Conservation (phyloP, 2,329 filamentous ascomycete species). For the Colletotrichum godetiae region DNA sequence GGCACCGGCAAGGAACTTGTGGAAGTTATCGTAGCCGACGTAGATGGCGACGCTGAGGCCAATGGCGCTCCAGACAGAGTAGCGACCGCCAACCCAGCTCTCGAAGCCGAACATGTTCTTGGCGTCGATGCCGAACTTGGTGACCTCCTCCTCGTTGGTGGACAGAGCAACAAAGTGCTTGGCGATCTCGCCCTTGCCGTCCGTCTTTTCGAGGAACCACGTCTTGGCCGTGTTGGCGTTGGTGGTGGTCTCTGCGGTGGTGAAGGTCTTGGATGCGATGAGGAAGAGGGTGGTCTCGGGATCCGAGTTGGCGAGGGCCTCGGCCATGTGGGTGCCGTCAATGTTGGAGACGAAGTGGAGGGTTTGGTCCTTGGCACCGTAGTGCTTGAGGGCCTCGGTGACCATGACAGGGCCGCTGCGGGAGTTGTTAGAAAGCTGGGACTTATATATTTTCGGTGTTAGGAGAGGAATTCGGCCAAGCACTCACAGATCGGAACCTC, state of each 20-base stretch:
- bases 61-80: constrained; percentile 99
- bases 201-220: constrained; percentile 91
- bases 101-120: constrained; percentile 99
- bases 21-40: constrained; percentile 97
- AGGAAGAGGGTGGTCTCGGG: constrained; percentile 99
- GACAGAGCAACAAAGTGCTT: constrained; percentile 99
- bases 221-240: constrained; percentile 97
- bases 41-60: constrained; percentile 94
- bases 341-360: constrained; percentile 99
- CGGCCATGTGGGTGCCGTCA: constrained; percentile 96
- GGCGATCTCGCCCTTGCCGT: constrained; percentile 85
- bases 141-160: constrained; percentile 94
- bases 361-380: constrained; percentile 85
- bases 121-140: constrained; percentile 98
- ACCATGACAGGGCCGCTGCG: constrained; percentile 96
- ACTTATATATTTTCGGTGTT: not conserved
- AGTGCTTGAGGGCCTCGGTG: constrained; percentile 95
- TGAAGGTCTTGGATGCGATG: constrained; percentile 99
- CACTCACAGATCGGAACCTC: constrained; percentile 95
- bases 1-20: constrained; percentile 92
- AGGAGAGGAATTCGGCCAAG: not conserved
- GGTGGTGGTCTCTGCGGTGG: constrained; percentile 95
- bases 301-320: constrained; percentile 88
- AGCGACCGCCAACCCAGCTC: constrained; percentile 97
- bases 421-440: constrained; percentile 28